Base-by-base conservation (phyloP, 345 rosid species). In the Excoecaria agallocha region DNA sequence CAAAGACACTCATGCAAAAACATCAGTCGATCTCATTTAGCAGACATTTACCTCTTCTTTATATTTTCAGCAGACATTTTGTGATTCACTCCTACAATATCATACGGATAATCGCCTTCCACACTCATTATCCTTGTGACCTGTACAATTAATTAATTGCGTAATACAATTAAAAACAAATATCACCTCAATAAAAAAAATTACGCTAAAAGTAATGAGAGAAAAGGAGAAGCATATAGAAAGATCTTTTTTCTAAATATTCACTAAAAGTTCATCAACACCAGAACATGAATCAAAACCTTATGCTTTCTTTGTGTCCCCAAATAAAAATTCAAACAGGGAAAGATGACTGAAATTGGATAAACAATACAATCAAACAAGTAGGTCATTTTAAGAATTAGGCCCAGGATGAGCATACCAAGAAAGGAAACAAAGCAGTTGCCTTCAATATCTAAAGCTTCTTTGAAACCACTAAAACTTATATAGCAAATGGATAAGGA, bases 81-180 rank as follows among this genome's bases (percentile, higher is more conserved):
- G 22, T 82, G 87, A 77, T 89, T 89, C 57, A 84, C 93, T 68
- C 98, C 98, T 19, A 94, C 76, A 66, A 92, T 82, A 57, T 92
- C 97, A 63, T 92, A 94, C 12, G 90, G 95, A 80, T 83, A 83
- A 81, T 88, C 85, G 72, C 74, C 81, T 56, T 87, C 97, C 84
- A 82, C 88, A 72, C 80, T 95, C 95, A 94, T 87, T 17, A 92
- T 89, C 78, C 97, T 88, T 45, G 96, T 86, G 66, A 94, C 97
- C 98, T 94, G 83, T 51, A 67, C 57, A 79, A 6, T 43, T 12
- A 74, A 58, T 73, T 19, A 70, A 19, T 2, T 41, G 46, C 59
- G 39, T 39, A 61, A 39, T 35, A 45, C 46, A n/a, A 68, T 15
- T 20, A 8, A 12, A 41, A 25, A 19, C 3, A 12, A 49, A 51